phyloP scores from a whole-genome alignment of 441 rosid species.

The Manihot esculenta region DNA sequence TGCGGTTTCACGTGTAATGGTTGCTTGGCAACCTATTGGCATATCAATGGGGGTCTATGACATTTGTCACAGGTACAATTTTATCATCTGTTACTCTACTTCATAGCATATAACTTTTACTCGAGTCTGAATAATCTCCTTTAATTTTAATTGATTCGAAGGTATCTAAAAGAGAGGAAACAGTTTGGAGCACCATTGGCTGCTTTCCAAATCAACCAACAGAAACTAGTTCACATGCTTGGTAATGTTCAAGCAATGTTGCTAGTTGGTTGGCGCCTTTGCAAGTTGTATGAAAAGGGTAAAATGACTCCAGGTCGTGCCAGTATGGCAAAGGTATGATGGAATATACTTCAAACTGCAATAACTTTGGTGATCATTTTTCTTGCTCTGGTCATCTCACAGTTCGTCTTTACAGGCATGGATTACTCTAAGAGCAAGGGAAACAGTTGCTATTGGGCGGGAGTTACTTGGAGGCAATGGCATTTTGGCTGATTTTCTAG shows the following conservation, averaged over 20 bases:
- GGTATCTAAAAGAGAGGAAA: conserved; percentile 88
- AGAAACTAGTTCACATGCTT: conserved; percentile 83
- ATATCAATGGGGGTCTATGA: conserved; percentile 93
- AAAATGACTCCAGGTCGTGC: conserved; percentile 92
- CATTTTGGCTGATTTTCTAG: conserved; percentile 76
- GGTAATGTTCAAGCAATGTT: conserved; percentile 91
- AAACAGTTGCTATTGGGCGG: conserved; percentile 75
- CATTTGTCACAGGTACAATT: conserved; percentile 85
- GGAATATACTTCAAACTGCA: background rate
- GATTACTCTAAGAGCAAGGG: conserved; percentile 75
- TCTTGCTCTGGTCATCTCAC: background rate
- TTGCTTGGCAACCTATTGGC: conserved; percentile 96
- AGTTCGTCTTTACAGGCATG: conserved; percentile 53
- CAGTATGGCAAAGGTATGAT: conserved; percentile 90
- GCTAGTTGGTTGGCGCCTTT: conserved; percentile 93
- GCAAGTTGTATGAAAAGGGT: conserved; percentile 81
- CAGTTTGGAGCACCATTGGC: conserved; percentile 98
- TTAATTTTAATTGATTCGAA: conserved; percentile 28
- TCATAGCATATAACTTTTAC: background rate
- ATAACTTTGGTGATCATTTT: background rate
- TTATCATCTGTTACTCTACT: background rate
- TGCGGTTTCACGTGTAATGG: conserved; percentile 93
- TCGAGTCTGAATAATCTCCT: background rate
- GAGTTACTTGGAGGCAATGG: conserved; percentile 98
- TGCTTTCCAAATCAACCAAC: conserved; percentile 89